Evolutionary conservation across 768 basidiomycete species (phyloP).

Genomic region (Coprinopsis sp.): DNA sequence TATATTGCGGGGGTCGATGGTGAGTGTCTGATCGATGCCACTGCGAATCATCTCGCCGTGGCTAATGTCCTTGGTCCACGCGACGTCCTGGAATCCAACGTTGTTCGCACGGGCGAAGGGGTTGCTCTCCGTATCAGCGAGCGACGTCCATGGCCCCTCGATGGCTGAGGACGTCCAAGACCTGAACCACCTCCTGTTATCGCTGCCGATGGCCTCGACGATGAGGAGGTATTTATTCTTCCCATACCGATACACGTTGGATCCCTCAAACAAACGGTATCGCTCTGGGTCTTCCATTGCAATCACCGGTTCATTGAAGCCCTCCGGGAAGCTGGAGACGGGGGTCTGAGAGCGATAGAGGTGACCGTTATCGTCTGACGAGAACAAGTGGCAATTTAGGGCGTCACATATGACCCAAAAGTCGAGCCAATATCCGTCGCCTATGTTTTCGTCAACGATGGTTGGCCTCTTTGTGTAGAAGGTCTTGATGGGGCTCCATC

Average conservation of each 20-base stretch:
- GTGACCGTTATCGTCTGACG: slow-evolving; percentile 20
- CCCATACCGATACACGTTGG: slow-evolving; percentile 12
- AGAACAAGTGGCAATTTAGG: slow-evolving; percentile 18
- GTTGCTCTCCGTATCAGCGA: slow-evolving; percentile 10
- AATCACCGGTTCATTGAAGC: slow-evolving; percentile 17
- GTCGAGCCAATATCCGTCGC: slow-evolving; percentile 17
- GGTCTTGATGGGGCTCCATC: slow-evolving; percentile 14
- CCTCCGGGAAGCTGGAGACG: slow-evolving; percentile 15
- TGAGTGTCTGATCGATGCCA: slow-evolving; percentile 14
- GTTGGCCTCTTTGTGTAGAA: slow-evolving; percentile 13
- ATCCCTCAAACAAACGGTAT: slow-evolving; percentile 14
- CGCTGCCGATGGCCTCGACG: slow-evolving; percentile 16
- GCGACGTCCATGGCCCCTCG: slow-evolving; percentile 12
- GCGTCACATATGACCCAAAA: slow-evolving; percentile 22
- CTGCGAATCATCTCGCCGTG: slow-evolving; percentile 20
- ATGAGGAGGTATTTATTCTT: slow-evolving; percentile 11
- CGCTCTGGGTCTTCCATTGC: slow-evolving; percentile 14
- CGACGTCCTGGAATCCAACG: slow-evolving; percentile 11
- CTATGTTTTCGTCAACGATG: slow-evolving; percentile 16
- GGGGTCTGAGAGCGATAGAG: slow-evolving; percentile 18
- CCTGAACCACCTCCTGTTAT: slow-evolving; percentile 14
- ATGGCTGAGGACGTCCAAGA: slow-evolving; percentile 15
- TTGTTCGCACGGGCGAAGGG: slow-evolving; percentile 16
- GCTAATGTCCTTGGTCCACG: slow-evolving; percentile 18
- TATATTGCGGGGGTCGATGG: slow-evolving; percentile 15